Evolutionary conservation across 306 rosid species (phyloP), one percentile per base, ranked within the genome.

Genomic region (Sicyos edulis): DNA sequence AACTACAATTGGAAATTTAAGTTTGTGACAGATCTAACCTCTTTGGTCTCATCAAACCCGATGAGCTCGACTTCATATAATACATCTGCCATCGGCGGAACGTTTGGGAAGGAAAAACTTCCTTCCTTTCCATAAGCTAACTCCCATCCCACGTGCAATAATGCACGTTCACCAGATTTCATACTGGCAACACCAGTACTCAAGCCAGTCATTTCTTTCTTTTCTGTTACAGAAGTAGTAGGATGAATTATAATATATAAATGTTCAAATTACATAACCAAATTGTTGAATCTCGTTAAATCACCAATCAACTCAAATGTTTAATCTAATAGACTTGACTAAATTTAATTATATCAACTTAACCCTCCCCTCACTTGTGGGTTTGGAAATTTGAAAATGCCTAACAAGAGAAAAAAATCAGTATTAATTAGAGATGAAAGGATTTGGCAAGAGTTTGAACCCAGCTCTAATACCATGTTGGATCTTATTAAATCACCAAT

Each of bases 41-140:
- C 96, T 83, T 87, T 87, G 77, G 92, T 86, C 78, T 86, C 96
- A 51, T 93, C 98, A 81, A 87, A 93, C 52, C 98, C 98, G 34
- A 90, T 86, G 42, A 93, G 89, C 85, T 93, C 98, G 76, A 86
- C 95, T 87, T 93, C 98, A 83, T 90, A 93, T 44, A 87, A 75
- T 72, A 93, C 73, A 84, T 93, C 97, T 50, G 97, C 96, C 96
- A 74, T 83, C 8, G 98, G 96, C 3, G 97, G 98, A 84, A 93
- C 98, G 71, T 93, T 93, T 0, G 97, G 97, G 78, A 93, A 90
- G 78, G 96, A 90, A 77, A 93, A 88, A 77, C 68, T 90, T 51
- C 98, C 98, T 73, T 90, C 97, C 78, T 86, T 74, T 55, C 98
- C 97, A 74, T 93, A 93, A 64, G 96, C 97, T 49, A 93, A 77